Evolutionary conservation across 257 asterid species (phyloP), one percentile per base, ranked within the genome.

Genomic region (Gentiana macrophylla): DNA sequence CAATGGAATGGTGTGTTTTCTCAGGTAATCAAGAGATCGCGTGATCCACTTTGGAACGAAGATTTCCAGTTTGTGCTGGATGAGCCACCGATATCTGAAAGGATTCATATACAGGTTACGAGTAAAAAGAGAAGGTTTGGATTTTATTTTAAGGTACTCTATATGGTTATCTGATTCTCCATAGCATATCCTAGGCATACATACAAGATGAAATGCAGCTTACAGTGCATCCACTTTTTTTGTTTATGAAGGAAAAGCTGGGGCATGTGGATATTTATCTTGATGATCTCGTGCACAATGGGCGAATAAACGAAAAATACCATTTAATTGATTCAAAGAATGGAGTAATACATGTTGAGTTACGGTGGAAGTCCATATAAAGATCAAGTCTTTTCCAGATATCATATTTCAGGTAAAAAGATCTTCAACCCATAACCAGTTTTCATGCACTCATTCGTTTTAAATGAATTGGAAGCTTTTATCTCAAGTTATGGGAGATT

Each of bases 41-140:
- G 95, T 1, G 73, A 89, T 64, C 97, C 97, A 10, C 48, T 52
- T 10, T 89, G 97, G 97, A 74, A 85, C 36, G 97, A 89, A 67
- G 97, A 85, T 80, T 85, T 89, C 62, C 94, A 89, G 35, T 89
- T 83, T 75, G 64, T 83, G 86, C 83, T 81, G 2, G 97, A 89
- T 53, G 95, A 89, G 63, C 85, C 95, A 56, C 95, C 97, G 0
- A 55, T 83, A 62, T 80, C 77, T 6, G 97, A 89, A 50, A 85
- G 77, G 77, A 76, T 89, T 35, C 94, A 77, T 54, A 67, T 85
- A 43, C 67, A 79, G 72, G 97, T 89, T 47, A 70, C 77, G 86
- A 89, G 97, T 52, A 83, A 83, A n/a, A 59, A 91, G 35, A 67
- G 80, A 12, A 74, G 81, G 64, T 46, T 89, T 44, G 77, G 91